These are phyloP conservation scores for Diplodia sapinea DNA, from an alignment of 2,329 filamentous ascomycete genomes.

Conservation along the genomic window DNA sequence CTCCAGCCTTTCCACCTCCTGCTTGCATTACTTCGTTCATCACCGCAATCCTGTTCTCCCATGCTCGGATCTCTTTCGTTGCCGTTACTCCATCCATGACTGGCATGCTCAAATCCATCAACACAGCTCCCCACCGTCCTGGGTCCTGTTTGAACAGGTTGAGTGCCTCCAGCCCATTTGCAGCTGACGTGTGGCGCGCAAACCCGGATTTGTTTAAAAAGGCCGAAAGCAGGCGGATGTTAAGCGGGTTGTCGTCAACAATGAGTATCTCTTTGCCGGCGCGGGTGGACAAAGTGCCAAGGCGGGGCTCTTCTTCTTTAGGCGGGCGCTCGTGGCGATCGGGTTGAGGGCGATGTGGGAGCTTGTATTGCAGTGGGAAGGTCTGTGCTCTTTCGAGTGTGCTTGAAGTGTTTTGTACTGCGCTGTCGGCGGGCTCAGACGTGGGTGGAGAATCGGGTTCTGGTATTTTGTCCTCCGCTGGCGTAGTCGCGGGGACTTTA, in stretches of 20 bases:
- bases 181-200: conserved; percentile 40
- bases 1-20: too few relatives aligned
- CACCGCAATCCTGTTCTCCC: neutral
- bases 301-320: neutral
- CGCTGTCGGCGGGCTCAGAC: neutral
- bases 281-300: neutral
- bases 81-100: conserved; percentile 59
- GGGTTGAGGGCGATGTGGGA: neutral
- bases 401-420: too few relatives aligned
- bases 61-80: conserved; percentile 51
- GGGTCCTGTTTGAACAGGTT: conserved; percentile 38
- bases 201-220: conserved; percentile 46
- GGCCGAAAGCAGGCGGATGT: conserved; percentile 45
- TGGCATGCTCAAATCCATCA: conserved; percentile 63
- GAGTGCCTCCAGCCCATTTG: conserved; percentile 46
- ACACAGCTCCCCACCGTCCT: conserved; percentile 39
- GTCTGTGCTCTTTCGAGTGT: too few relatives aligned
- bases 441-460: neutral
- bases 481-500: neutral
- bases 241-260: conserved; percentile 50
- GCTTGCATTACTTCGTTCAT: neutral
- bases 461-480: neutral
- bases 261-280: conserved; percentile 40
- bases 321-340: neutral
- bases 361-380: too few relatives aligned